Percentiles rank a stretch among this genome's conserved stretches.
Conservation (phyloP, 257 asterid genomes). For the Osmanthus fragrans region DNA sequence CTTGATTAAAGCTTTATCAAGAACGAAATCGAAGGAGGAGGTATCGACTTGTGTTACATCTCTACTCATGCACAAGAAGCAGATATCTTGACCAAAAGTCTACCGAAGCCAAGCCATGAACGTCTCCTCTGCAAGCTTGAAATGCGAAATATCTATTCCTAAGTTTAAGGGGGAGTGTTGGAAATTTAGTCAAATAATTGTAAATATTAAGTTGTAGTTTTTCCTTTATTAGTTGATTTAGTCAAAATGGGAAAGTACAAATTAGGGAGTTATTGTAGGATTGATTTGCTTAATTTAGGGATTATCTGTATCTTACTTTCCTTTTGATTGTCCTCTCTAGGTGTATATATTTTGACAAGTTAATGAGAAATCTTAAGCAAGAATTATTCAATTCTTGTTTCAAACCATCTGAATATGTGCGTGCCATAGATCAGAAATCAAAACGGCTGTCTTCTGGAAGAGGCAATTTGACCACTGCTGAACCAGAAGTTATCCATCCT, state of each 20-base stretch:
- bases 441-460: no score
- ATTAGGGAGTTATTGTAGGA: neutral
- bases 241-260: neutral
- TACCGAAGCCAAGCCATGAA: neutral
- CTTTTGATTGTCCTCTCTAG: no score
- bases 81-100: neutral
- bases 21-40: neutral
- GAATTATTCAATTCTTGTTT: no score
- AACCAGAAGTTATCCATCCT: constrained; percentile 61
- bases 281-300: neutral
- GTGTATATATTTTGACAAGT: no score
- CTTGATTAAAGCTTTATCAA: neutral
- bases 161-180: constrained; percentile 4
- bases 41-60: neutral
- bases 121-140: neutral
- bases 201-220: no score
- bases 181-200: neutral
- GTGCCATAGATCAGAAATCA: no score
- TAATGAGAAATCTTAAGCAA: no score
- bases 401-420: no score
- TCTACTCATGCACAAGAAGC: neutral
- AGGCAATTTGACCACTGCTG: constrained; percentile 30
- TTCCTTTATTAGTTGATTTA: no score
- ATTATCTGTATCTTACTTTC: no score
- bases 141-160: neutral